Evolutionary conservation across 2,329 filamentous ascomycete genomes (phyloP), one percentile per base, ranked within the genome.

Genomic region (Lasiodiplodia hormozganensis): DNA sequence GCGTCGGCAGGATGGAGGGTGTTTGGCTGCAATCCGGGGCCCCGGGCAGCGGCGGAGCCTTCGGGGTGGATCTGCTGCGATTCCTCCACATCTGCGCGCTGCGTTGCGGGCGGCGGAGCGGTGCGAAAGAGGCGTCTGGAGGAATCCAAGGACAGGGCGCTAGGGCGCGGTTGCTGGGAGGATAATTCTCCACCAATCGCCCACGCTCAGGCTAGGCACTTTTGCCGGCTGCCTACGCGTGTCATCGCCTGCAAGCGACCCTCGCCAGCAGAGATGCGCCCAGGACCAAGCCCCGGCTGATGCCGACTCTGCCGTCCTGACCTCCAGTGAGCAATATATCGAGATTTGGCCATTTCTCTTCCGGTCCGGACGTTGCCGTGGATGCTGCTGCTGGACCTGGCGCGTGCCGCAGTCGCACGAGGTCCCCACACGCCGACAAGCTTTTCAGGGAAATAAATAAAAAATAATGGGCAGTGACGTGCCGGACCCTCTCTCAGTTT

Each of bases 1-100:
- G 43, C 58, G 16, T 16, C 14, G 54, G 31, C 31, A 57, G 54
- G 31, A n/a, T n/a, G 11, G 21, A 53, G 21, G 51, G 23, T 28
- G 54, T 43, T 31, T 49, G 18, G 60, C 43, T 64, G 60, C 60
- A 64, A 52, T 64, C 60, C 60, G 60, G 60, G 60, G 60, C 60
- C 60, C 60, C 60, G 60, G 60, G 60, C 28, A 25, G 25, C 43
- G 25, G 38, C 23, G 57, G 58, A 51, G n/a, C 34, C 18, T 31
- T 40, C 23, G 14, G 40, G 60, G 60, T 52, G 60, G 60, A 64
- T 64, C 60, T 64, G 60, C 28, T 52, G 28, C 18, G 43, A 16
- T n/a, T 21, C 47, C 60, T 64, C 60, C 60, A 52, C 60, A 52
- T 6, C 25, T 5, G 10, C 6, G 43, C 18, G 43, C 43, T 47